Percentiles rank a stretch among this genome's conserved stretches.
phyloP scores from a whole-genome alignment of 805 yeast genomes.

The Candida saitoana region DNA sequence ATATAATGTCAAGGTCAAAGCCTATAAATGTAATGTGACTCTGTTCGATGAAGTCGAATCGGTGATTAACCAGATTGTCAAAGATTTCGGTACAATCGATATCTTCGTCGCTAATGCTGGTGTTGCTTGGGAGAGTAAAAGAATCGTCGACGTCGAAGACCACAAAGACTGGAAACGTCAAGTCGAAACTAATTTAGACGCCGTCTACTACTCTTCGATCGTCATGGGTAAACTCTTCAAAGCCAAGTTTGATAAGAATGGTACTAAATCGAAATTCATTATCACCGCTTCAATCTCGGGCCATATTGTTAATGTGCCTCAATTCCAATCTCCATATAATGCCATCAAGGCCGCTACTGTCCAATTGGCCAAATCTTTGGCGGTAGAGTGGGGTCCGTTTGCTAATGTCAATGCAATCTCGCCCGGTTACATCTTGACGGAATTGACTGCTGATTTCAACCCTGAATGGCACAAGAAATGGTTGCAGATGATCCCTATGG shows the following conservation, averaged over 20 bases:
- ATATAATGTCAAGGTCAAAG: slow-evolving; percentile 59
- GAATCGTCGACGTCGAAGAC: slow-evolving; percentile 35
- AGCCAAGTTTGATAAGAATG: slow-evolving; percentile 28
- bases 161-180: slow-evolving; percentile 31
- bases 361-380: slow-evolving; percentile 41
- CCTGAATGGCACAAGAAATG: slow-evolving; percentile 31
- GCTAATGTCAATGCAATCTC: slow-evolving; percentile 41
- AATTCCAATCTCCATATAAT: slow-evolving; percentile 44
- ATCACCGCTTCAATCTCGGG: slow-evolving; percentile 47
- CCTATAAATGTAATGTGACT: slow-evolving; percentile 59
- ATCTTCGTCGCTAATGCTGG: slow-evolving; percentile 90
- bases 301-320: slow-evolving; percentile 45
- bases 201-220: slow-evolving; percentile 43
- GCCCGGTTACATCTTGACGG: slow-evolving; percentile 43
- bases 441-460: slow-evolving; percentile 34
- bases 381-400: slow-evolving; percentile 47
- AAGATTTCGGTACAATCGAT: slow-evolving; percentile 78
- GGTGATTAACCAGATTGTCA: slow-evolving; percentile 47
- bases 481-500: slow-evolving; percentile 41
- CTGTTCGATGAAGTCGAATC: slow-evolving; percentile 46
- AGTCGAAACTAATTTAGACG: slow-evolving; percentile 38
- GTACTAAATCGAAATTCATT: slow-evolving; percentile 38
- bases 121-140: slow-evolving; percentile 72
- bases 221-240: slow-evolving; percentile 36
- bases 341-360: slow-evolving; percentile 45